A percentile compares a stretch with the other conserved stretches of the same genome.
Evolutionary conservation across 2,329 filamentous ascomycete genomes (phyloP).

Genomic region (Monosporascus ibericus): DNA sequence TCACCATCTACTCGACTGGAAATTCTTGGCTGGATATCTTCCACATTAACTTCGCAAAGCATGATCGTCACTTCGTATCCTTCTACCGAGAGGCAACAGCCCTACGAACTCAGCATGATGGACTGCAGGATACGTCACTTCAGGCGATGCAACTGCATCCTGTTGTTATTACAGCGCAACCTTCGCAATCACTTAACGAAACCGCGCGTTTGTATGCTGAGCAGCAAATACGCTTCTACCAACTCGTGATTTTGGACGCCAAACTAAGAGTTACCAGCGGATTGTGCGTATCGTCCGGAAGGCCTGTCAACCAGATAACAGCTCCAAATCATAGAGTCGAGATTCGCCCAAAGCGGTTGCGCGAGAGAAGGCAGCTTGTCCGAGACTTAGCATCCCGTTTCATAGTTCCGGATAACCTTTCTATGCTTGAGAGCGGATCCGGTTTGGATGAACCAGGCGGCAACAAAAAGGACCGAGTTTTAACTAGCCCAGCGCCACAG

Average conservation of each 20-base stretch:
- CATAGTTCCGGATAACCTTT: constrained; percentile 16
- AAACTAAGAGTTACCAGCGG: constrained; percentile 39
- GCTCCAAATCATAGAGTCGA: constrained; percentile 9
- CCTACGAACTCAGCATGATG: constrained; percentile 5
- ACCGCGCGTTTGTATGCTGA: constrained; percentile 22
- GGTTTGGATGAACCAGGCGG: not conserved
- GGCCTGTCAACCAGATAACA: constrained; percentile 6
- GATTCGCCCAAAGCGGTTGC: constrained; percentile 1
- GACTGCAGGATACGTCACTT: constrained; percentile 3
- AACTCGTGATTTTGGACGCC: constrained; percentile 36
- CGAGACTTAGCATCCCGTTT: constrained; percentile 14
- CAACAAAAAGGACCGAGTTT: not conserved
- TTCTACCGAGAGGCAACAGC: constrained; percentile 18
- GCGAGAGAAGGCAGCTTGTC: constrained; percentile 8
- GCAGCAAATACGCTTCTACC: constrained; percentile 37
- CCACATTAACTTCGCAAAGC: constrained; percentile 13
- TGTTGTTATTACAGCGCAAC: constrained; percentile 16
- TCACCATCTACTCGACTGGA: constrained; percentile 19
- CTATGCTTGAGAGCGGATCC: not conserved
- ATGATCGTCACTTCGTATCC: constrained; percentile 12
- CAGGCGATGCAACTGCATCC: constrained; percentile 17
- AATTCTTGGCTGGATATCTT: constrained; percentile 22
- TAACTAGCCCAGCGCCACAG: not conserved
- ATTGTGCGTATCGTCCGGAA: constrained; percentile 16
- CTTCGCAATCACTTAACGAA: constrained; percentile 1